These are phyloP conservation scores for Vararia minispora DNA, from an alignment of 768 basidiomycete species.

Conservation along the genomic window DNA sequence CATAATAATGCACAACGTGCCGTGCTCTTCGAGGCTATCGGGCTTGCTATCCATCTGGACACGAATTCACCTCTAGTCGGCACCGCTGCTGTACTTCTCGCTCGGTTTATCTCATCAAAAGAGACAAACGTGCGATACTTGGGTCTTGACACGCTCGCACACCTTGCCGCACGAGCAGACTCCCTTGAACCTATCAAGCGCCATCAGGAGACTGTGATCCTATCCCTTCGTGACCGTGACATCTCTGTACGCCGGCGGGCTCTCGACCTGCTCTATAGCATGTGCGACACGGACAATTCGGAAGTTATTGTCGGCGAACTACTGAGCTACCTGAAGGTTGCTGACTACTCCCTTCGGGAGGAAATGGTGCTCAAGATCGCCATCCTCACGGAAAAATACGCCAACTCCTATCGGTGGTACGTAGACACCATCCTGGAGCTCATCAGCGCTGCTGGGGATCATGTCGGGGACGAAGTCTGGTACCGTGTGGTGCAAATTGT, in stretches of 20 bases:
- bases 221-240: slow-evolving; percentile 92
- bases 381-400: slow-evolving; percentile 97
- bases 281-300: slow-evolving; percentile 98
- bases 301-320: slow-evolving; percentile 94
- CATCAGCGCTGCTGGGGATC: slow-evolving; percentile 94
- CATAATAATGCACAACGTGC: slow-evolving; percentile 99
- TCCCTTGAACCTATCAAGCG: slow-evolving; percentile 87
- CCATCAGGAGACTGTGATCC: slow-evolving; percentile 92
- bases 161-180: slow-evolving; percentile 89
- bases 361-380: slow-evolving; percentile 99
- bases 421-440: slow-evolving; percentile 95
- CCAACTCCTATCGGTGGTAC: slow-evolving; percentile 97
- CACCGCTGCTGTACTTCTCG: slow-evolving; percentile 82
- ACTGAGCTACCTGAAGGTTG: slow-evolving; percentile 86
- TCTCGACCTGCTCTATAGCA: slow-evolving; percentile 93
- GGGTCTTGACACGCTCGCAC: slow-evolving; percentile 96
- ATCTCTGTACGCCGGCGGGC: slow-evolving; percentile 92
- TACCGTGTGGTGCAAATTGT: slow-evolving; percentile 98
- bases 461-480: slow-evolving; percentile 99
- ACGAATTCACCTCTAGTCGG: slow-evolving; percentile 81
- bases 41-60: slow-evolving; percentile 92
- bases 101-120: slow-evolving; percentile 93
- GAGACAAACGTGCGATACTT: slow-evolving; percentile 98
- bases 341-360: slow-evolving; percentile 92
- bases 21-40: slow-evolving; percentile 95